Base-by-base conservation (phyloP, 2,329 filamentous ascomycete species). In the Saccharata proteae region DNA sequence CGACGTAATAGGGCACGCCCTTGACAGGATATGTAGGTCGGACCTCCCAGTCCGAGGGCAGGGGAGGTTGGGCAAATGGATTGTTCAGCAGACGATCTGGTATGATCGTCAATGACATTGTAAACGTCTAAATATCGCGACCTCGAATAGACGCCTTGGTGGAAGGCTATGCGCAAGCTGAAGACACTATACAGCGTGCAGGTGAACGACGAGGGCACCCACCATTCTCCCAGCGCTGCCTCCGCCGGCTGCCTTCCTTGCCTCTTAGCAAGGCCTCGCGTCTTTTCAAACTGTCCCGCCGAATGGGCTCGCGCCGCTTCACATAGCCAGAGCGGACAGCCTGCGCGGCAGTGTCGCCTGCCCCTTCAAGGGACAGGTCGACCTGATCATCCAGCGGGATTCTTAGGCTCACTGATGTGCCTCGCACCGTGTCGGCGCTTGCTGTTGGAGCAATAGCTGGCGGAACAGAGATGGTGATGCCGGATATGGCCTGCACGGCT, bases 151-250 rank as follows among this genome's bases (percentile, higher is more conserved):
- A n/a, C n/a, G n/a, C n/a, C 12, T 28, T 8, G 29, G 8, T 29
- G 8, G 12, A 32, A 29, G 16, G 28, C 28, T 19, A 10, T 23
- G 14, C 9, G 25, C 25, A 13, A 10, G 25, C 9, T 9, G 14
- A 15, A 9, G 14, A 13, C 9, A 13, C n/a, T 14, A 16, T 29
- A 6, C 10, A 16, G 8, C n/a, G n/a, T n/a, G n/a, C n/a, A n/a
- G n/a, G 26, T 6, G 25, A 24, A 8, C 4, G 25, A 12, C 15
- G 16, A 18, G 20, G 30, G 29, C 23, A 30, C 43, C 26, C 52
- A 92, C 84, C 82, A 56, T 96, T 98, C 64, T 98, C 90, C 85
- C 86, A 96, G 34, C 88, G 71, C 45, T 88, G 77, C 29, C 88
- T 69, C 47, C 88, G 77, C 20, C 88, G 72, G 45, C 75, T 88